Evolutionary conservation across 2,329 filamentous ascomycete genomes (phyloP).

Genomic region (Venturia aucupariae): DNA sequence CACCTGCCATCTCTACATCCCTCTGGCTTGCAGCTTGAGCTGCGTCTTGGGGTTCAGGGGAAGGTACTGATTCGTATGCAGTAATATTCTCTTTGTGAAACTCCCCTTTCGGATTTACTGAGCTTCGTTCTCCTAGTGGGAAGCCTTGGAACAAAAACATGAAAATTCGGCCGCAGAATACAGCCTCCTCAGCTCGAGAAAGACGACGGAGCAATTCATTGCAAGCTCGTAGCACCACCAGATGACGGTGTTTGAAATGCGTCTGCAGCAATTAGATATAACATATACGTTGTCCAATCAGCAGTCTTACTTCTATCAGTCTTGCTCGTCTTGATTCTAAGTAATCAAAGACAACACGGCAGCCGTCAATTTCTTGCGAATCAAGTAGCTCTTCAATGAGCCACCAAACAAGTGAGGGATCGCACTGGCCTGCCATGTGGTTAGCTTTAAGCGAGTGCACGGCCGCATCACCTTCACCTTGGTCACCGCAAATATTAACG

Average conservation of each 20-base stretch:
- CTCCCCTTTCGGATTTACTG: conserved; percentile 90
- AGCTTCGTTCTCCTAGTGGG: conserved; percentile 90
- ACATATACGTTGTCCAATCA: not conserved
- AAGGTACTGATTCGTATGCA: conserved; percentile 56
- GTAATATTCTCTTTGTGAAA: conserved; percentile 95
- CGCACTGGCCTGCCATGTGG: conserved; percentile 42
- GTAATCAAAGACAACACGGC: conserved; percentile 86
- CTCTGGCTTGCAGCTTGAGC: conserved; percentile 55
- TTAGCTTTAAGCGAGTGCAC: conserved; percentile 29
- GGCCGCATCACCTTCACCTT: conserved; percentile 46
- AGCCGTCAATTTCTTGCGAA: conserved; percentile 88
- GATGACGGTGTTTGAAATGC: conserved; percentile 39
- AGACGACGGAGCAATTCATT: conserved; percentile 90
- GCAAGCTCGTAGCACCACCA: conserved; percentile 86
- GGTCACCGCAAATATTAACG: conserved; percentile 77
- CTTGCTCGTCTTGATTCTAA: conserved; percentile 86
- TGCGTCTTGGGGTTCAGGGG: conserved; percentile 28
- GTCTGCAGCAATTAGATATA: conserved; percentile 22
- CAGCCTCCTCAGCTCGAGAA: conserved; percentile 92
- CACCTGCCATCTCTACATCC: conserved; percentile 12
- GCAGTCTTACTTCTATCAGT: conserved; percentile 60
- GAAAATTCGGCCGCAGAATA: conserved; percentile 94
- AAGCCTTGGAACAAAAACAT: conserved; percentile 99
- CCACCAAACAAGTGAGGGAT: conserved; percentile 76
- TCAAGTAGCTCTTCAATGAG: conserved; percentile 92